A percentile compares a stretch with the other conserved stretches of the same genome.
These are phyloP conservation scores for Cornus controversa DNA, from an alignment of 148 eudicot species.

Conservation along the genomic window DNA sequence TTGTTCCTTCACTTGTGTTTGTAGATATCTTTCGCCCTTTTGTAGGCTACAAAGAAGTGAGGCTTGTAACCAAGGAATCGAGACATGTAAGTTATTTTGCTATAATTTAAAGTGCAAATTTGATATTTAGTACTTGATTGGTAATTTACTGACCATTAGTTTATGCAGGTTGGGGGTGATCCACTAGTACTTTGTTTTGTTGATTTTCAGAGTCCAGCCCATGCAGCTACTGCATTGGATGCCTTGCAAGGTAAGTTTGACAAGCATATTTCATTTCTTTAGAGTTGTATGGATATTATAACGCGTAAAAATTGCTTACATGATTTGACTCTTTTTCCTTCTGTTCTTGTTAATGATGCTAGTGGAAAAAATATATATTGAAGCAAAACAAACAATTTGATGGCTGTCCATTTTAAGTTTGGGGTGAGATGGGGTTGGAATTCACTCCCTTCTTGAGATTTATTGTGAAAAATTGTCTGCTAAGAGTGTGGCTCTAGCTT, in stretches of 20 bases:
- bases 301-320: background rate
- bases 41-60: conserved; percentile 84
- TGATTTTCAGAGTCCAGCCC: conserved; percentile 29
- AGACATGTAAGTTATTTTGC: conserved; percentile 55
- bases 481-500: background rate
- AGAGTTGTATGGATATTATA: background rate
- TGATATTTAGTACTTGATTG: background rate
- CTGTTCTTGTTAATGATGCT: background rate
- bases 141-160: conserved; percentile 3
- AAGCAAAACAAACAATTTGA: background rate
- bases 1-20: conserved; percentile 45
- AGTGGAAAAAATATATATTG: background rate
- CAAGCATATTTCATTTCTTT: background rate
- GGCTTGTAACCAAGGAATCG: conserved; percentile 81
- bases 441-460: background rate
- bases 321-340: background rate
- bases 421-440: background rate
- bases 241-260: background rate
- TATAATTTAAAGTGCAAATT: background rate
- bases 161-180: conserved; percentile 65
- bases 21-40: conserved; percentile 91
- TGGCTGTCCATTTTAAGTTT: background rate
- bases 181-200: conserved; percentile 78
- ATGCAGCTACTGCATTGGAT: background rate
- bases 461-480: background rate